phyloP scores from a whole-genome alignment of 139 green algal species.

The Chlamydomonas sp. region DNA sequence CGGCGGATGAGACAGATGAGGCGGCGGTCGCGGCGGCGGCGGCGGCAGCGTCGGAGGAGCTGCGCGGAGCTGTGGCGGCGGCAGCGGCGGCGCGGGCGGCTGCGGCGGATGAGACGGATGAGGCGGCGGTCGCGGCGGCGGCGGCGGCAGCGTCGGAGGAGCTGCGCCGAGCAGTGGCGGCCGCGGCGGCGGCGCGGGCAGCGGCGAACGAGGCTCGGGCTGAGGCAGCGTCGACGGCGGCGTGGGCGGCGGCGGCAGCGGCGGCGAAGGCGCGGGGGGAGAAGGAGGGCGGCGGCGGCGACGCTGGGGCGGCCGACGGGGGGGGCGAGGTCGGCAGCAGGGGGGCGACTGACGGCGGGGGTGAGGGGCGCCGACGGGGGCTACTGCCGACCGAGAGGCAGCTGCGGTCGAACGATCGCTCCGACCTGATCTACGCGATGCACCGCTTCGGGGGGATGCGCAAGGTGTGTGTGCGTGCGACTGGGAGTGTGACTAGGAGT shows the following conservation, averaged over 20 bases:
- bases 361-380: not conserved
- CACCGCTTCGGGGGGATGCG: not conserved
- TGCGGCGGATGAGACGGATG: too few relatives aligned
- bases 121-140: too few relatives aligned
- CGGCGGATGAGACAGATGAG: too few relatives aligned
- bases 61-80: not conserved
- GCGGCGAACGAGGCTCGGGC: not conserved
- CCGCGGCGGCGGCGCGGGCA: too few relatives aligned
- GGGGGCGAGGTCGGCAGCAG: not conserved
- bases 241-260: too few relatives aligned
- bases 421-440: constrained; percentile 1
- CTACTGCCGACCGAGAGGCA: constrained; percentile 2
- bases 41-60: too few relatives aligned
- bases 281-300: not conserved
- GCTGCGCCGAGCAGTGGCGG: too few relatives aligned
- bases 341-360: not conserved
- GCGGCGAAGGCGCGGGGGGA: not conserved
- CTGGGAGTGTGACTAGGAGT: too few relatives aligned
- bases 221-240: not conserved
- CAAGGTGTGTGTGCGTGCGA: too few relatives aligned
- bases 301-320: not conserved
- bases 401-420: not conserved
- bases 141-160: too few relatives aligned
- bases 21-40: not conserved
- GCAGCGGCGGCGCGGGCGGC: too few relatives aligned